Base-by-base conservation (phyloP, 1,284 basidiomycete genomes). In the Lignosus rhinocerotis region DNA sequence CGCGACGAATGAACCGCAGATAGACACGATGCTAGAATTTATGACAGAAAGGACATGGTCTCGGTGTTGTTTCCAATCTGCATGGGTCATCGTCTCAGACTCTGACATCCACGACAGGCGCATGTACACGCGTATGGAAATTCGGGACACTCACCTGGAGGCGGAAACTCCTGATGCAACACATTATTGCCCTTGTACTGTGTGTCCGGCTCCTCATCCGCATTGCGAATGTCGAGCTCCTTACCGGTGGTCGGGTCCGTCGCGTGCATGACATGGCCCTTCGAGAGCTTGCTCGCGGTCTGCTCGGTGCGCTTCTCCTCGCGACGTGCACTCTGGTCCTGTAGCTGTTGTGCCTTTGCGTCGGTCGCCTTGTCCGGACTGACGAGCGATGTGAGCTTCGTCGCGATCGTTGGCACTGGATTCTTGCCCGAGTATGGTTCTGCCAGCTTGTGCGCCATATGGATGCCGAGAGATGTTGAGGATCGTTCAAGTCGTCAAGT, bases 401-500 rank as follows among this genome's bases (percentile, higher is more conserved):
- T 71, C 19, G 69, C 64, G 32, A 73, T 69, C 53, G 66, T 64
- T 9, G 72, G 70, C 16, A 73, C 70, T 3, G 72, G 72, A 57
- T 72, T 72, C 59, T 72, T 72, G 51, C 70, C 71, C 60, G 72
- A 73, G 66, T 73, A 72, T n/a, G 71, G 71, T 60, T 73, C 68
- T 8, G 57, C 58, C 8, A 68, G 46, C 36, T 65, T 69, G 59
- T 72, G 71, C n/a, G 69, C 36, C 71, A 72, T 72, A 59, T 3
- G 11, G 25, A 44, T 10, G 19, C 19, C n/a, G 17, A 16, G 32
- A 43, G 41, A 14, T 31, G 17, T 9, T 31, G 8, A 2, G 34
- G 34, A 19, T 33, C 12, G 36, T 11, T 50, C 21, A 16, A 14
- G 49, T 31, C 19, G 36, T 42, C 14, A 6, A 32, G 6, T 30